Evolutionary conservation across 2,329 filamentous ascomycete genomes (phyloP), one percentile per base, ranked within the genome.

Genomic region (Aureobasidium namibiae): DNA sequence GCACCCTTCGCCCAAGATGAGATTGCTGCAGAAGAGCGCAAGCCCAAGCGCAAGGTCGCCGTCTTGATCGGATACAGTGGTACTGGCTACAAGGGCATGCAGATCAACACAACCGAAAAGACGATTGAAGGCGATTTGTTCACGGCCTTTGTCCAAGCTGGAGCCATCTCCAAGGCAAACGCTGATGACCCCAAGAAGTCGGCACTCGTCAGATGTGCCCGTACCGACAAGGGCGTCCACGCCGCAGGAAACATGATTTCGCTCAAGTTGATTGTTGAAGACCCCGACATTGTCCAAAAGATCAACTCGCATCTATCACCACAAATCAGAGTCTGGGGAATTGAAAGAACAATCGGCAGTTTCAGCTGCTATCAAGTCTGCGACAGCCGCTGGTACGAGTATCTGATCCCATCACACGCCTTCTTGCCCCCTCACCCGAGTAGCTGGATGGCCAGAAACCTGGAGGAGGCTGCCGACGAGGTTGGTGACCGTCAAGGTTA

Each of bases 81-180:
- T 52, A 96, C 90, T 10, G 94, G 94, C 16, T 99, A 99, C 79
- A 92, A 90, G 75, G 94, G 94, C 68, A 95, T 99, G 86, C 94
- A 99, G 76, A 88, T 99, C 60, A 69, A 67, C 24, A 66, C 66
- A 42, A 72, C 65, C 31, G 71, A 96, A 70, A 92, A 91, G 76
- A 99, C 92, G 0, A 97, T 99, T 64, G 94, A 99, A 76, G 89
- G 92, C 44, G 94, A 99, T 67, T 78, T 99, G 3, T 99, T 99
- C 76, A 83, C 85, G 33, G 94, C 94, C 3, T 92, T 99, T 66
- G 88, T 99, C 63, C 84, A 85, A 3, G 92, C 94, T 3, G 89
- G 92, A 18, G 92, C 94, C 39, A 96, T 99, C 62, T 95, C 92
- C 50, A 97, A 97, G 74, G 90, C 90, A 63, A 99, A 99, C 70